Evolutionary conservation across 1,139 yeast genomes (phyloP).

Genomic region (Citeromyces hawaiiensis): DNA sequence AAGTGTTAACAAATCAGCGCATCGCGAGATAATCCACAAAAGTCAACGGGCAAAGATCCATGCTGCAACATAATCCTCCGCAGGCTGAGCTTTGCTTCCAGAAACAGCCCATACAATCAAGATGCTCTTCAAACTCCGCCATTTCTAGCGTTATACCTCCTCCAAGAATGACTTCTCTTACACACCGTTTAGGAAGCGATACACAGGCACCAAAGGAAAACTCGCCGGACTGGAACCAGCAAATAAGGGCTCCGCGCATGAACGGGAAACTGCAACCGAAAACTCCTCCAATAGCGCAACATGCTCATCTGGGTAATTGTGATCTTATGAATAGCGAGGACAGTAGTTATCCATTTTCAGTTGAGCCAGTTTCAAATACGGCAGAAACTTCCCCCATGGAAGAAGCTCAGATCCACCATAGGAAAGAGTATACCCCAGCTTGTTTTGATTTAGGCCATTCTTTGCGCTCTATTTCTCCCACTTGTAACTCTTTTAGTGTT

Average conservation of each 20-base stretch:
- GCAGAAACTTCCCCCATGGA: background rate
- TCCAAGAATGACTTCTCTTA: conserved; percentile 12
- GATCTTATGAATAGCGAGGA: background rate
- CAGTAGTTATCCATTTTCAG: background rate
- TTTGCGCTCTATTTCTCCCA: background rate
- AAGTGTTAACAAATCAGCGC: background rate
- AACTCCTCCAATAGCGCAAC: background rate
- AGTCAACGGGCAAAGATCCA: background rate
- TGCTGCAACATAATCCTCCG: background rate
- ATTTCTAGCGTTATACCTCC: conserved; percentile 3
- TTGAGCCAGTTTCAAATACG: background rate
- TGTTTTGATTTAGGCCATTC: background rate
- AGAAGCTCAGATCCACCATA: background rate
- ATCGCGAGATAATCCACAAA: background rate
- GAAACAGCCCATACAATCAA: conserved; percentile 4
- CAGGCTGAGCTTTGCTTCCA: conserved; percentile 2
- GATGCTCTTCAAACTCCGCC: conserved; percentile 7
- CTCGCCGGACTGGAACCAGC: conserved; percentile 16
- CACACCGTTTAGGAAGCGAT: conserved; percentile 12
- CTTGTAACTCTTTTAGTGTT: background rate
- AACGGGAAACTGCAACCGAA: background rate
- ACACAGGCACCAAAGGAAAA: conserved; percentile 14
- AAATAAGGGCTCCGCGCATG: conserved; percentile 19
- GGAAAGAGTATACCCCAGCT: background rate
- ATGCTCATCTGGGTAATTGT: background rate